phyloP scores from a whole-genome alignment of 202 grass and related monocot species.

The Zoysia matrella region DNA sequence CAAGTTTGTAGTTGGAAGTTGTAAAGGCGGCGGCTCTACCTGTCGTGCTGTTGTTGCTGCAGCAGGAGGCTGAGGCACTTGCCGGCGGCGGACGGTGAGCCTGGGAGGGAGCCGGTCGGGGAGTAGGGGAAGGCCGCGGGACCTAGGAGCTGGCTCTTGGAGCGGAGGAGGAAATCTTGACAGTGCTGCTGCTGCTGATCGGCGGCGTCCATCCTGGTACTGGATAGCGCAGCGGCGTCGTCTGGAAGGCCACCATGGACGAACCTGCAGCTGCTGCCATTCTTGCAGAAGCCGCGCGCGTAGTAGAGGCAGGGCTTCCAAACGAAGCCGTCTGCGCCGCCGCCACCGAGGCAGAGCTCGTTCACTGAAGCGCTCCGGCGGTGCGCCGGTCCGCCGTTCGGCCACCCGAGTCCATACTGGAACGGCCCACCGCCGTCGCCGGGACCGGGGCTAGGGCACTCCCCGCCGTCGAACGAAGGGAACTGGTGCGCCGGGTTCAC shows the following conservation, averaged over 20 bases:
- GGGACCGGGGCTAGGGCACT: slow-evolving; percentile 46
- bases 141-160: slow-evolving; percentile 71
- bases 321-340: slow-evolving; percentile 35
- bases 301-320: slow-evolving; percentile 93
- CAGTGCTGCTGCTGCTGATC: slow-evolving; percentile 47
- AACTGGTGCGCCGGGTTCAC: neutral
- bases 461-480: slow-evolving; percentile 33
- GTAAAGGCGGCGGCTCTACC: slow-evolving; percentile 49
- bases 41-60: slow-evolving; percentile 74
- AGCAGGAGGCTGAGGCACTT: slow-evolving; percentile 77
- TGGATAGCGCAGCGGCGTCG: slow-evolving; percentile 32
- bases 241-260: slow-evolving; percentile 72
- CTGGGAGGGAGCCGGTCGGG: slow-evolving; percentile 66
- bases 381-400: slow-evolving; percentile 50
- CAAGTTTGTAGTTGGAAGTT: neutral
- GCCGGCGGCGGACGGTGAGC: slow-evolving; percentile 68
- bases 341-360: slow-evolving; percentile 65
- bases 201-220: slow-evolving; percentile 40
- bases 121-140: slow-evolving; percentile 69
- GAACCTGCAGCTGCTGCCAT: slow-evolving; percentile 78
- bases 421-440: slow-evolving; percentile 38
- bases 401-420: slow-evolving; percentile 45
- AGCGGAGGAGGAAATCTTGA: slow-evolving; percentile 76
- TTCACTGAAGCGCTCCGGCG: slow-evolving; percentile 69
- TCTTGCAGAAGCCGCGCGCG: slow-evolving; percentile 91